phyloP scores from a whole-genome alignment of 805 yeast genomes.

The Monosporozyma siamensis region DNA sequence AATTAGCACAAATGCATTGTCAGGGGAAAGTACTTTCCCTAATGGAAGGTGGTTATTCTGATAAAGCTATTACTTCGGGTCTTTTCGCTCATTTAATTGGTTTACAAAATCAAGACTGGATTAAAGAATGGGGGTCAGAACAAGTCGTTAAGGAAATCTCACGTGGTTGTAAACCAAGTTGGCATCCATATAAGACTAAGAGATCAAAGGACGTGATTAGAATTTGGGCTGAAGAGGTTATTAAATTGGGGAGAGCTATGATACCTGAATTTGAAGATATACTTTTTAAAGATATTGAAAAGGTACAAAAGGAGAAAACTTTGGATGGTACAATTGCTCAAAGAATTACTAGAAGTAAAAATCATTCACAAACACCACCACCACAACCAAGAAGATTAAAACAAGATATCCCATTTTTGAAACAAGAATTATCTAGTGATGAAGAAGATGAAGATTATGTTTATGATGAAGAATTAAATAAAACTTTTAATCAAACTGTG shows the following conservation, averaged over 20 bases:
- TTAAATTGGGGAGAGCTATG: conserved; percentile 52
- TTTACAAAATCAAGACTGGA: conserved; percentile 49
- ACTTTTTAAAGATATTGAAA: conserved; percentile 13
- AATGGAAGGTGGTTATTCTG: conserved; percentile 81
- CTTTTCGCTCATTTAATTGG: conserved; percentile 73
- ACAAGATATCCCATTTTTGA: conserved; percentile 22
- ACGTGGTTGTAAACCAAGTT: conserved; percentile 57
- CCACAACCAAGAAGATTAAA: conserved; percentile 2
- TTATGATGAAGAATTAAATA: conserved; percentile 30
- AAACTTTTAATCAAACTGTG: conserved; percentile 31
- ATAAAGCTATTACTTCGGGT: conserved; percentile 71
- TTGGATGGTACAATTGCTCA: conserved; percentile 12
- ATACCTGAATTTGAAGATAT: conserved; percentile 37
- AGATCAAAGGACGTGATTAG: conserved; percentile 43
- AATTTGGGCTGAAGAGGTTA: conserved; percentile 57
- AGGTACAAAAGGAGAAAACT: conserved; percentile 1
- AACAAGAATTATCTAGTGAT: conserved; percentile 25
- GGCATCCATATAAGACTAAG: conserved; percentile 48
- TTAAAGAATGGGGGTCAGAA: conserved; percentile 53
- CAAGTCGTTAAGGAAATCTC: conserved; percentile 55
- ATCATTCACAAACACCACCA: conserved; percentile 10
- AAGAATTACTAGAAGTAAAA: conserved; percentile 15
- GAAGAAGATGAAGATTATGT: conserved; percentile 30
- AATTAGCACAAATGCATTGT: conserved; percentile 52
- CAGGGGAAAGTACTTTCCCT: conserved; percentile 57